Percentiles rank a stretch among this genome's conserved stretches.
phyloP scores from a whole-genome alignment of 495 filamentous ascomycete genomes.

The Xanthoparmelia taractica region DNA sequence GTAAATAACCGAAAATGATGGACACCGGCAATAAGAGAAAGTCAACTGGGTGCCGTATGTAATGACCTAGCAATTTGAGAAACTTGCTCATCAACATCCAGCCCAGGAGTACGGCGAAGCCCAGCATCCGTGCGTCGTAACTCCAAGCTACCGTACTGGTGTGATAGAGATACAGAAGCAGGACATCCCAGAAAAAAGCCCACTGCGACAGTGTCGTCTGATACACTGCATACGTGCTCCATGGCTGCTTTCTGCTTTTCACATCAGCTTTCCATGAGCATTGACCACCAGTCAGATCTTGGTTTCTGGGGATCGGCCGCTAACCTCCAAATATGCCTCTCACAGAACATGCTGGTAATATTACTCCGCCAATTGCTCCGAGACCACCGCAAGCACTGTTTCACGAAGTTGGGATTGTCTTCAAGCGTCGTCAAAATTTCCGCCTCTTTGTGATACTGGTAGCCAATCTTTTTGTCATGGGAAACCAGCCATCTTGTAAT shows the following conservation, averaged over 20 bases:
- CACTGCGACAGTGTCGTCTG: slow-evolving; percentile 66
- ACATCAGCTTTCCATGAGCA: slow-evolving; percentile 29
- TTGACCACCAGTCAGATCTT: not conserved
- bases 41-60: slow-evolving; percentile 61
- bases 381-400: slow-evolving; percentile 75
- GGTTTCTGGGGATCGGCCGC: slow-evolving; percentile 20
- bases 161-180: slow-evolving; percentile 49
- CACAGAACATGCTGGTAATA: slow-evolving; percentile 63
- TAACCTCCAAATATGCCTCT: slow-evolving; percentile 62
- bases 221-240: slow-evolving; percentile 71
- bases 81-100: slow-evolving; percentile 70
- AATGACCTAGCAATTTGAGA: slow-evolving; percentile 68
- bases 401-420: slow-evolving; percentile 63
- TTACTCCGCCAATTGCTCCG: slow-evolving; percentile 79
- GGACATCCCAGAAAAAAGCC: slow-evolving; percentile 55
- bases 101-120: slow-evolving; percentile 44
- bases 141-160: slow-evolving; percentile 42
- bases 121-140: slow-evolving; percentile 33
- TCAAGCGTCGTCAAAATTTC: slow-evolving; percentile 72
- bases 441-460: slow-evolving; percentile 66
- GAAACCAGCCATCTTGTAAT: slow-evolving; percentile 73
- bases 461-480: slow-evolving; percentile 67
- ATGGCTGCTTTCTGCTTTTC: slow-evolving; percentile 53
- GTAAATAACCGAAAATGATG: slow-evolving; percentile 69
- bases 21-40: slow-evolving; percentile 62